phyloP scores from a whole-genome alignment of 2,329 filamentous ascomycete genomes.

The Fusarium pininemorale region DNA sequence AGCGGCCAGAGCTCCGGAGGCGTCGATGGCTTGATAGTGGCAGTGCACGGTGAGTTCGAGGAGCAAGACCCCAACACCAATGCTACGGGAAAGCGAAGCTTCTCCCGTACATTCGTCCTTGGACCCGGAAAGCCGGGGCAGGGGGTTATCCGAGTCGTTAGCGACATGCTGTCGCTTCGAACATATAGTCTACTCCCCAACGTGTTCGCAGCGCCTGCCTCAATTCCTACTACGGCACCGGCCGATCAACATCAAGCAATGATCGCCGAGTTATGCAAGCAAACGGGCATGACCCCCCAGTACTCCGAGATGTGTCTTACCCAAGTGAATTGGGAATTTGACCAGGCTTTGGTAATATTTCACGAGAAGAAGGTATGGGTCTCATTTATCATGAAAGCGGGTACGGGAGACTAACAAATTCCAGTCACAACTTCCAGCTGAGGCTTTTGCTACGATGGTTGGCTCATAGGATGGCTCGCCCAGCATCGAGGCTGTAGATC shows the following conservation, averaged over 20 bases:
- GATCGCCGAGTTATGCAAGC: slow-evolving; percentile 77
- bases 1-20: slow-evolving; percentile 69
- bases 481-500: neutral
- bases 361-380: slow-evolving; percentile 74
- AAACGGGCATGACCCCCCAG: slow-evolving; percentile 81
- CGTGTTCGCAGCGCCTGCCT: slow-evolving; percentile 47
- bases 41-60: slow-evolving; percentile 85
- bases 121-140: slow-evolving; percentile 75
- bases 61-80: slow-evolving; percentile 70
- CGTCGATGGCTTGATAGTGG: slow-evolving; percentile 81
- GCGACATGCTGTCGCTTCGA: slow-evolving; percentile 79
- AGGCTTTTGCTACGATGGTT: slow-evolving; percentile 53
- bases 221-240: slow-evolving; percentile 28
- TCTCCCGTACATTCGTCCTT: slow-evolving; percentile 82
- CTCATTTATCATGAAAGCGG: neutral
- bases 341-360: slow-evolving; percentile 78
- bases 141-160: slow-evolving; percentile 77
- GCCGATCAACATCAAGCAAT: slow-evolving; percentile 70
- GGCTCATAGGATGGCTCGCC: slow-evolving; percentile 22
- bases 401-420: slow-evolving; percentile 14
- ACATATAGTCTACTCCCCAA: slow-evolving; percentile 66
- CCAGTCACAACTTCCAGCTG: slow-evolving; percentile 57
- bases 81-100: slow-evolving; percentile 74
- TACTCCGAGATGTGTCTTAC: slow-evolving; percentile 84
- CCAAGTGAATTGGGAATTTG: slow-evolving; percentile 82